Percentiles rank a stretch among this genome's conserved stretches.
phyloP scores from a whole-genome alignment of 164 flowering plant genomes.

The Buxus sempervirens region DNA sequence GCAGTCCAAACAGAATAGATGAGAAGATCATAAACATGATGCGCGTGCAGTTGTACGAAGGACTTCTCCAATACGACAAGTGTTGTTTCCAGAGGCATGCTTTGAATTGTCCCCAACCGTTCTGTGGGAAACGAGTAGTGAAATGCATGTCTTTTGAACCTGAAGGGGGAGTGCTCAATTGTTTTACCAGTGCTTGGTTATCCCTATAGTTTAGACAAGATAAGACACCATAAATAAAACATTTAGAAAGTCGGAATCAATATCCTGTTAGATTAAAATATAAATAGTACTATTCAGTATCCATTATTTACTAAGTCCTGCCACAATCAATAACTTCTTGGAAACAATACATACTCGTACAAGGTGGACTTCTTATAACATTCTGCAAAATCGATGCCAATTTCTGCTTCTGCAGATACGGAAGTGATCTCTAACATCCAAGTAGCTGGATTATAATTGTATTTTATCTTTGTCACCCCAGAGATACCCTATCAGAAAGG shows the following conservation, averaged over 20 bases:
- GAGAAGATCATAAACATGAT: conserved; percentile 18
- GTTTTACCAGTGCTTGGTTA: conserved; percentile 32
- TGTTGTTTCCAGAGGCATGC: conserved; percentile 74
- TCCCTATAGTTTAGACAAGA: conserved; percentile 27
- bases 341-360: conserved; percentile 40
- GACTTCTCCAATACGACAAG: conserved; percentile 67
- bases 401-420: conserved; percentile 51
- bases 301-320: too few relatives aligned
- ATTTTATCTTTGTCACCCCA: conserved; percentile 63
- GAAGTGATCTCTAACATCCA: conserved; percentile 86
- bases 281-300: too few relatives aligned
- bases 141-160: conserved; percentile 49
- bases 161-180: conserved; percentile 31
- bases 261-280: too few relatives aligned
- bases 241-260: too few relatives aligned
- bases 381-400: conserved; percentile 57
- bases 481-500: conserved; percentile 36
- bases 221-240: not conserved
- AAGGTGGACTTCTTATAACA: conserved; percentile 45
- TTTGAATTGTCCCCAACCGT: conserved; percentile 55
- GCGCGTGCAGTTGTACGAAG: conserved; percentile 50
- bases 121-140: conserved; percentile 43
- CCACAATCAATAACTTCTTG: not conserved
- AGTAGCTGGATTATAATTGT: conserved; percentile 73
- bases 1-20: conserved; percentile 38